Percentiles rank a stretch among this genome's conserved stretches.
Evolutionary conservation across 306 rosid species (phyloP).

Genomic region (Lablab purpureus): DNA sequence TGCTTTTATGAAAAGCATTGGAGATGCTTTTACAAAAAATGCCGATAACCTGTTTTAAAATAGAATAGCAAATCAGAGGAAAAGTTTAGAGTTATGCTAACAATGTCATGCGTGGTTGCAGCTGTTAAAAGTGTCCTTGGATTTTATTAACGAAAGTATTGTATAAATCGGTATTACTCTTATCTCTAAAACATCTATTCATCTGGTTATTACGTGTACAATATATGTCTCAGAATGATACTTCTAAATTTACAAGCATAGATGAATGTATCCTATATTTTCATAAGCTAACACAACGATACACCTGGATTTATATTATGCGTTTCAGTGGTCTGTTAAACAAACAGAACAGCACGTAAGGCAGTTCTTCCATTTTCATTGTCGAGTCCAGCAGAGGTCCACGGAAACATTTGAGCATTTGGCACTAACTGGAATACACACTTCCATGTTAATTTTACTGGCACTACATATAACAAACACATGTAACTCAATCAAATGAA

Average conservation of each 20-base stretch:
- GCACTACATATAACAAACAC: conserved; percentile 65
- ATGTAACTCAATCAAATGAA: conserved; percentile 73
- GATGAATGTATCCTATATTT: background rate
- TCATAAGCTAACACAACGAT: background rate
- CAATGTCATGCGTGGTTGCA: background rate
- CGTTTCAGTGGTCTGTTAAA: conserved; percentile 41
- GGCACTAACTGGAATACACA: background rate
- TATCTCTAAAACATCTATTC: background rate
- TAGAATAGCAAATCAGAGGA: background rate
- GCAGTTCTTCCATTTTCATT: conserved; percentile 69
- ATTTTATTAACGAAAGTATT: background rate
- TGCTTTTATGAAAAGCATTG: too few relatives aligned
- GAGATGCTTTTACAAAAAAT: too few relatives aligned
- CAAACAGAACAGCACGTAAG: conserved; percentile 40
- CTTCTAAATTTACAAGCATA: background rate
- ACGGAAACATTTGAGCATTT: conserved; percentile 70
- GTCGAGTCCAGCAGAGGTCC: conserved; percentile 52
- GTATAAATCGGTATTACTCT: background rate
- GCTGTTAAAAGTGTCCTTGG: background rate
- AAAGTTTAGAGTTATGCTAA: background rate
- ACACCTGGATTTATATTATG: conserved; percentile 51
- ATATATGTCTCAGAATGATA: background rate
- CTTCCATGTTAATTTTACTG: conserved; percentile 44
- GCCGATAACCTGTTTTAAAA: background rate
- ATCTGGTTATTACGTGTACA: background rate